Base-by-base conservation (phyloP, 2,329 filamentous ascomycete genomes). In the Parascedosporium putredinis region DNA sequence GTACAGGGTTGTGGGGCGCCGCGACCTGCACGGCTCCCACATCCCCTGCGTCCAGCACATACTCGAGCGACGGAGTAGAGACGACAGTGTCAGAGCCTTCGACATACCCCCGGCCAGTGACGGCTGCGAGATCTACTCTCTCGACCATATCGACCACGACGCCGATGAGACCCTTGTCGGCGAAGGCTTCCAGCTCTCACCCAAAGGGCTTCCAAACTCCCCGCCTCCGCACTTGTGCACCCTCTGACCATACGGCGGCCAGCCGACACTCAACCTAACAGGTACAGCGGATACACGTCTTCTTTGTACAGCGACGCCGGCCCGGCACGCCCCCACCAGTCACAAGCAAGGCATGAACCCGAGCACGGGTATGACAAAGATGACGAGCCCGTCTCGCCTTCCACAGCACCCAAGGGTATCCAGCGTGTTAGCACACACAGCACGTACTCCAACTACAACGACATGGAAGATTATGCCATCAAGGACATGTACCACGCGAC, bases 401-500 rank as follows among this genome's bases (percentile, higher is more conserved):
- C n/a, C n/a, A n/a, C n/a, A n/a, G n/a, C n/a, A n/a, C n/a, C n/a
- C n/a, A n/a, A n/a, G n/a, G n/a, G n/a, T n/a, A n/a, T 7, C 16
- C 45, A n/a, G 29, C 20, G 20, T n/a, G 6, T 18, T 12, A 18
- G 23, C 45, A 38, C 8, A 31, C 10, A 34, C 12, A 14, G 6
- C 31, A 36, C 31, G 9, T 10, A 34, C 14, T n/a, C 29, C 5
- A 24, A n/a, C 5, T 14, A 9, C 20, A 34, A 9, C n/a, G 25
- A 34, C n/a, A 40, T 23, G 16, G 33, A 48, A 24, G 46, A 48
- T n/a, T 48, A 48, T n/a, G 23, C 29, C 23, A 27, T 48, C 20
- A 52, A 56, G 25, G 58, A 58, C 36, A 54, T 60, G 9, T 61
- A 61, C 45, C 59, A 60, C 40, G 51, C 52, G 8, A 53, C 57